Evolutionary conservation across 2,329 filamentous ascomycete genomes (phyloP).

Genomic region (Chaetomium sp.): DNA sequence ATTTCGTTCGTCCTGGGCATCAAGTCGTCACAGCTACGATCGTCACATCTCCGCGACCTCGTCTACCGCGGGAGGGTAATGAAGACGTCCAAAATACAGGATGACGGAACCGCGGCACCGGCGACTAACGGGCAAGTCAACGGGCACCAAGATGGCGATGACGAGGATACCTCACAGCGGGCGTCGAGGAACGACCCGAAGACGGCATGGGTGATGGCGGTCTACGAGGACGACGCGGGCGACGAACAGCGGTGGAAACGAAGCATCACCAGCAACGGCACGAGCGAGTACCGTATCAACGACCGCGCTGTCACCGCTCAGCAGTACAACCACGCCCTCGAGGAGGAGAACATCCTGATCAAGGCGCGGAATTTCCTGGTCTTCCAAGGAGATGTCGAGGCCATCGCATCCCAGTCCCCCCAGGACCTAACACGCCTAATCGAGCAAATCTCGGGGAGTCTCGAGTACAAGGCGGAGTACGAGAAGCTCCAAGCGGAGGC

Average conservation of each 20-base stretch:
- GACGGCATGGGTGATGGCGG: constrained; percentile 98
- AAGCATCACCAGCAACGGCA: constrained; percentile 82
- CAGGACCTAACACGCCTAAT: constrained; percentile 92
- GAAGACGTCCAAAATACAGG: constrained; percentile 88
- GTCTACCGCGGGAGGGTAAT: constrained; percentile 95
- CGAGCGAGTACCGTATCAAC: constrained; percentile 97
- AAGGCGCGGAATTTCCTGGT: constrained; percentile 97
- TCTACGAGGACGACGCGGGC: constrained; percentile 95
- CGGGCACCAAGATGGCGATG: constrained; percentile 60
- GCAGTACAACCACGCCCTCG: constrained; percentile 90
- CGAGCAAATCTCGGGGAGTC: constrained; percentile 94
- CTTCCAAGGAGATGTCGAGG: constrained; percentile 97
- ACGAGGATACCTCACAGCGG: constrained; percentile 58
- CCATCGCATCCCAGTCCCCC: constrained; percentile 91
- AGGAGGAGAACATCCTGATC: constrained; percentile 94
- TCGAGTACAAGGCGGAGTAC: constrained; percentile 94
- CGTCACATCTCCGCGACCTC: constrained; percentile 87
- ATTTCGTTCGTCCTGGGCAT: constrained; percentile 99
- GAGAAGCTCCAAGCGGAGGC: constrained; percentile 84
- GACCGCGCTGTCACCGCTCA: constrained; percentile 84
- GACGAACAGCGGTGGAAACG: constrained; percentile 97
- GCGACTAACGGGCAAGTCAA: constrained; percentile 63
- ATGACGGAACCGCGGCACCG: constrained; percentile 74
- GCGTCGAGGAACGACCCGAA: constrained; percentile 81
- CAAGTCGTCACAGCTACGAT: constrained; percentile 96